Evolutionary conservation across 73 alveolate species (phyloP), one percentile per base, ranked within the genome.

Genomic region (Paramecium octaurelia): DNA sequence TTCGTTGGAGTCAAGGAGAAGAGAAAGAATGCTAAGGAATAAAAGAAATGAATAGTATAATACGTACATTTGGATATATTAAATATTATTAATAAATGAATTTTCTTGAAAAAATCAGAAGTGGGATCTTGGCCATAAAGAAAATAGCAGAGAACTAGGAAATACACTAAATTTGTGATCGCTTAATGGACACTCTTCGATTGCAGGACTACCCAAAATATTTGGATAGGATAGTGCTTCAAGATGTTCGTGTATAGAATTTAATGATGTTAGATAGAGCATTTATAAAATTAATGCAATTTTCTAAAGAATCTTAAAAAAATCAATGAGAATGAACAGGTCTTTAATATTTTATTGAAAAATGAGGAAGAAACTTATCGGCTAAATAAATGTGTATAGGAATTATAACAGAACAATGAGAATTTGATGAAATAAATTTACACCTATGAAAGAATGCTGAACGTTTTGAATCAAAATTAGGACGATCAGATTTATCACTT

Each of bases 61-160:
- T 64, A 27, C 31, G 84, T 64, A 64, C 84, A 64, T 64, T 64
- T 64, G 84, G 93, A 68, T 64, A 64, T 34, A 64, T 64, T 64
- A 64, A 24, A 64, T 31, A 64, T 64, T 12, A 14, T 64, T 64
- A 64, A 75, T 93, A 97, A 98, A 93, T 93, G 97, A 88, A 95
- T 64, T 64, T 64, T 64, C 50, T 24, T 64, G 24, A 31, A 11
- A 31, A 27, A 3, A 64, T 64, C 31, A 64, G 4, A 34, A 31
- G 12, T 27, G 84, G 48, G 14, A 27, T 64, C 12, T 1, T 14
- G 21, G 12, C 42, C 27, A 64, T 64, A 4, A 20, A 64, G 29
- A 18, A 31, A 34, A 64, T 64, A 2, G 46, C 9, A 2, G 12
- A 27, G 3, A 34, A 64, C 12, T 24, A 64, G 10, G 84, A 64